Conservation (phyloP, 1,284 basidiomycete species). For the Mycena sp. region DNA sequence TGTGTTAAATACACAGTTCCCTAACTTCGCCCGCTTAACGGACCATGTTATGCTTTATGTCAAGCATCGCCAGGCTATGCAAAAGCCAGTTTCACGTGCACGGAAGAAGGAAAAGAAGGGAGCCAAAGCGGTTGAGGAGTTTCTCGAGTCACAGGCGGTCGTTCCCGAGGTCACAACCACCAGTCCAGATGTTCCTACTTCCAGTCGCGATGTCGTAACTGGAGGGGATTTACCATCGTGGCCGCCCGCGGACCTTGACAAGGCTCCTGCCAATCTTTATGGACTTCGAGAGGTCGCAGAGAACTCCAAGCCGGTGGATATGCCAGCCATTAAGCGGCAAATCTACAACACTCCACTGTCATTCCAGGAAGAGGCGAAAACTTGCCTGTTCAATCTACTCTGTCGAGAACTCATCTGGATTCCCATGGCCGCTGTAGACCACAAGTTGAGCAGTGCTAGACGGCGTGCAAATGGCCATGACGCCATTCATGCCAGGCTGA, state of each 20-base stretch:
- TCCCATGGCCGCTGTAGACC: neutral
- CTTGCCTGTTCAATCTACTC: neutral
- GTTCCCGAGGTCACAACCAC: no score
- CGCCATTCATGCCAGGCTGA: constrained; percentile 1
- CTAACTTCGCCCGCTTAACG: neutral
- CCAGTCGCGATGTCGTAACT: no score
- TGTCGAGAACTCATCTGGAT: neutral
- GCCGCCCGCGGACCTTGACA: neutral
- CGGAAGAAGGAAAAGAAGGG: neutral
- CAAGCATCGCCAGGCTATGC: neutral
- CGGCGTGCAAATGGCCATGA: neutral
- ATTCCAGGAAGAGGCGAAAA: neutral
- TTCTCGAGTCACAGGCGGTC: neutral
- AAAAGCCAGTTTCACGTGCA: neutral
- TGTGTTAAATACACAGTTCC: neutral
- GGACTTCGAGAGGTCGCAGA: neutral
- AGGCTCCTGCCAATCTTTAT: neutral
- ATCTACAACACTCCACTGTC: neutral
- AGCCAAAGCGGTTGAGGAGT: no score
- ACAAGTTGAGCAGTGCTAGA: neutral
- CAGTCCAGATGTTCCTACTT: no score
- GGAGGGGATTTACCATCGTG: neutral
- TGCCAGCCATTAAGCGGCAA: neutral
- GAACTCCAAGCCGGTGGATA: neutral
- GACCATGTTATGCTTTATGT: constrained; percentile 10